Evolutionary conservation across 2,329 filamentous ascomycete genomes (phyloP).

Genomic region (Gliomastix tumulicola): DNA sequence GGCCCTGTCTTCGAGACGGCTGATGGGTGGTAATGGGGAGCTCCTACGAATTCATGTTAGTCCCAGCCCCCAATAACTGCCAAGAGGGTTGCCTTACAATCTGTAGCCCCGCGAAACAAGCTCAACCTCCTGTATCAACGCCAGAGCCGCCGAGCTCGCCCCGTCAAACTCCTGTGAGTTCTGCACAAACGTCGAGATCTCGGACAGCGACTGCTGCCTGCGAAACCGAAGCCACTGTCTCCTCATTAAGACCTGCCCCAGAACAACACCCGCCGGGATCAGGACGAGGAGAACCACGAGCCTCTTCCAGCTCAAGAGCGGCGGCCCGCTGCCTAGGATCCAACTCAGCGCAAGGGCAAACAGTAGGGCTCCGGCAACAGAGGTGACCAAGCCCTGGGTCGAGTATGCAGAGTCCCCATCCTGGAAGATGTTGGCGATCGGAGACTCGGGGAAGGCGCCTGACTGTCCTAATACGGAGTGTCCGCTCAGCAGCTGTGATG

Average conservation of each 20-base stretch:
- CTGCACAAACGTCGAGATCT: constrained; percentile 61
- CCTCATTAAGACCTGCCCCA: constrained; percentile 64
- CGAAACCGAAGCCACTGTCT: constrained; percentile 78
- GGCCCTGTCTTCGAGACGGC: constrained; percentile 76
- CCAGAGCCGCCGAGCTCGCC: constrained; percentile 66
- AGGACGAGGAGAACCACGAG: constrained; percentile 39
- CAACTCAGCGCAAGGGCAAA: constrained; percentile 70
- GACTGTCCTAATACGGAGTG: constrained; percentile 42
- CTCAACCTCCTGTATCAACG: constrained; percentile 91
- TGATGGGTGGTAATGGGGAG: constrained; percentile 85
- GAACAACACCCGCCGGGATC: constrained; percentile 44
- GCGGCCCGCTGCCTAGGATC: constrained; percentile 46
- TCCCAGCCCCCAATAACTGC: neutral
- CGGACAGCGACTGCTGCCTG: constrained; percentile 64
- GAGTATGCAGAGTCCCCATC: constrained; percentile 21
- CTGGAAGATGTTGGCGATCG: constrained; percentile 8
- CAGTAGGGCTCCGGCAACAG: constrained; percentile 44
- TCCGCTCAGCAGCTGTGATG: constrained; percentile 78
- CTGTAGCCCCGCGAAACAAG: constrained; percentile 86
- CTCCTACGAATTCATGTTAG: constrained; percentile 60
- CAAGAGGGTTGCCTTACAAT: constrained; percentile 46
- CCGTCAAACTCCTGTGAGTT: constrained; percentile 77
- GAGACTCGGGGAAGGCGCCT: constrained; percentile 10
- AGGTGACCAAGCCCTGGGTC: constrained; percentile 41
- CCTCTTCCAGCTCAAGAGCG: constrained; percentile 49